A percentile compares a stretch with the other conserved stretches of the same genome.
phyloP scores from a whole-genome alignment of 2,329 filamentous ascomycete species.

The Aspergillus ibericus region DNA sequence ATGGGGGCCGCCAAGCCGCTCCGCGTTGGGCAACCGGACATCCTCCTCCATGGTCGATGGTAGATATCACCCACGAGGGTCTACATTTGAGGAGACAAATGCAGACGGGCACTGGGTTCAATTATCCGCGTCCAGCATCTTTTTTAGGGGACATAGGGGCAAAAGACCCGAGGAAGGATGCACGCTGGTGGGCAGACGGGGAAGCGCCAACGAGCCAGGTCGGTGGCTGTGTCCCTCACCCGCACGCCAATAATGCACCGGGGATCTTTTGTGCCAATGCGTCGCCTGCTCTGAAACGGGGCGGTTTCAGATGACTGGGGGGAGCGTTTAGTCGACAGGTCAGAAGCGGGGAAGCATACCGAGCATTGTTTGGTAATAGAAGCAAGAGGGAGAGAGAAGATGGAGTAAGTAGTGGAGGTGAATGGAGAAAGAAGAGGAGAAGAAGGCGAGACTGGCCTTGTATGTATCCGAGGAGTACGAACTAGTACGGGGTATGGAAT shows the following conservation, averaged over 20 bases:
- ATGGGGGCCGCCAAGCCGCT: conserved; percentile 16
- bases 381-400: neutral
- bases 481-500: no score
- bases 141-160: conserved; percentile 10
- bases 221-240: conserved; percentile 22
- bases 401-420: neutral
- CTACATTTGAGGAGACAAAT: conserved; percentile 19
- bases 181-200: conserved; percentile 11
- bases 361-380: neutral
- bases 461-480: no score
- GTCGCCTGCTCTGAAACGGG: neutral
- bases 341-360: neutral
- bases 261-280: conserved; percentile 10
- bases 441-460: no score
- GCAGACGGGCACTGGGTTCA: conserved; percentile 16
- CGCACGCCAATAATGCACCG: conserved; percentile 14
- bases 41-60: conserved; percentile 27
- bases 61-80: conserved; percentile 9
- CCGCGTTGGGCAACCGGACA: conserved; percentile 18
- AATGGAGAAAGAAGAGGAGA: neutral
- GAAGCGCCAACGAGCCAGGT: conserved; percentile 16
- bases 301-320: neutral
- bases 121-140: conserved; percentile 17
- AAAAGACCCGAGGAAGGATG: conserved; percentile 1
- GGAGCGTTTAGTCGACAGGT: neutral